Evolutionary conservation across 2,329 filamentous ascomycete species (phyloP), one percentile per base, ranked within the genome.

Genomic region (Lecanicillium sp.): DNA sequence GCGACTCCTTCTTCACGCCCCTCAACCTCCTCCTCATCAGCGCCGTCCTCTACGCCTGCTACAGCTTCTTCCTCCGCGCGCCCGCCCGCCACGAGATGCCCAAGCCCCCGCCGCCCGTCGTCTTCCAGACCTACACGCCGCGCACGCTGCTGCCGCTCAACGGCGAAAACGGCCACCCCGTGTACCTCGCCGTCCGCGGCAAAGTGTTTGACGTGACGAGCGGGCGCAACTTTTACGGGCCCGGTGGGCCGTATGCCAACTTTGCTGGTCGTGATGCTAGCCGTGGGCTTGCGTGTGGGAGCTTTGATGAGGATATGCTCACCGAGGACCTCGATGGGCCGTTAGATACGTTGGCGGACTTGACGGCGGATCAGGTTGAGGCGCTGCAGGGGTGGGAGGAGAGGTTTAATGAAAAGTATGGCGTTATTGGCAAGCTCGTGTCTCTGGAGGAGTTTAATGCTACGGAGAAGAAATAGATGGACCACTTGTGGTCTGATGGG

Each of bases 301-400:
- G 87, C 66, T 97, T 98, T 60, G 92, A 96, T 58, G 79, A 86
- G 69, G 84, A 89, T 6, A 94, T 97, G 88, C 66, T 97, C 64
- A 97, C 92, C 14, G 79, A 90, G 69, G 84, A 96, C 60, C 65
- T 97, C 40, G 78, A 92, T 41, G 90, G 78, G 0, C 87, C 87
- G 32, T 66, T 96, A 46, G 88, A 95, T 58, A 77, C 72, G 38
- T 69, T 95, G 31, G 71, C 77, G 37, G 86, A 81, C 41, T 62
- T 97, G 44, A 79, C 77, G 5, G 60, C 58, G 1, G 87, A 90
- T 42, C 81, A 94, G 69, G 65, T 84, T 64, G 89, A 94, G 59
- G 85, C 88, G 36, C 66, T 96, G 60, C 71, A 74, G 52, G 87
- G 86, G 2, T 98, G 92, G 92, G 89, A 96, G 68, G 87, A 94